Base-by-base conservation (phyloP, 305 asterid genomes). In the Caryopteris hybrid region DNA sequence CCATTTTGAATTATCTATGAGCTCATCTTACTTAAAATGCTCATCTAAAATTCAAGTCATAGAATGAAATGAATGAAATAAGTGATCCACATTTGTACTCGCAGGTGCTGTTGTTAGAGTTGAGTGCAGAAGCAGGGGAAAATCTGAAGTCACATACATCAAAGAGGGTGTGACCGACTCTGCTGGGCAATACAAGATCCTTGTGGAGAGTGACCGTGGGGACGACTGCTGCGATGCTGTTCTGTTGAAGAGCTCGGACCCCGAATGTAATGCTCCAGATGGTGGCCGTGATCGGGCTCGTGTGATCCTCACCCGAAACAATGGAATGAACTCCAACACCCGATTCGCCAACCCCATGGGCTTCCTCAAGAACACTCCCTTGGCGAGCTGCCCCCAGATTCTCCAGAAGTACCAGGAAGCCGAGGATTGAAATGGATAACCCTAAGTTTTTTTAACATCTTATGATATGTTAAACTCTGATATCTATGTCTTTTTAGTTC, bases 341-440 rank as follows among this genome's bases (percentile, higher is more conserved):
- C 86, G 97, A 10, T 79, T 56, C 0, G 97, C 93, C 48, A 92
- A 92, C 31, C 72, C 84, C 56, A 69, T 92, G 77, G 95, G 93
- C 1, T 90, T 82, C 81, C 68, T 69, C n/a, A 76, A 48, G 75
- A 58, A 50, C 4, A 69, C 57, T 3, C 84, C 96, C 3, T 61
- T 90, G 85, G 74, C 85, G 61, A 54, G 64, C 70, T 92, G 98
- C 83, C 18, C 80, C 9, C 69, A 87, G 81, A 52, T 88, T 70
- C 92, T 92, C 18, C 66, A 77, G 75, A 79, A 82, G 74, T 92
- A 90, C 70, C 78, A 80, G 64, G 82, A 72, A 12, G 17, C 71
- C 2, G 87, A 83, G 29, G 77, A 67, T 13, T 79, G 50, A 71
- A 34, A 18, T 25, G 58, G 21, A 16, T 38, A 1, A 1, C 8